These are phyloP conservation scores for Calocybe gangraenosa DNA, from an alignment of 768 basidiomycete genomes.

Conservation along the genomic window DNA sequence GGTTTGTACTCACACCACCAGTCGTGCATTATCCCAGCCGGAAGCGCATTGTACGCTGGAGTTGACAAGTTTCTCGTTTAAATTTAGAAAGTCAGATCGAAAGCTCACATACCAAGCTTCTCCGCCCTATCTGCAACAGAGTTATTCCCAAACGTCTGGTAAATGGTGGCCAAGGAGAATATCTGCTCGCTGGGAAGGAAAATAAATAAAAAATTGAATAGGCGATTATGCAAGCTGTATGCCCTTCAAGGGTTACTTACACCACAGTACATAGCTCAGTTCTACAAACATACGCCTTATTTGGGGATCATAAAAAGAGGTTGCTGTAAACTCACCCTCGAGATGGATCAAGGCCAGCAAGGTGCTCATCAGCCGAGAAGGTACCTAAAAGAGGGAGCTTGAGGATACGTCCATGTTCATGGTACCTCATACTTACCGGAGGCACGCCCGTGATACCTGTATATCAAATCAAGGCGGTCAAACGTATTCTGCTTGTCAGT, in stretches of 20 bases:
- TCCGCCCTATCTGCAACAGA: conserved; percentile 37
- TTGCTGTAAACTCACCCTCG: conserved; percentile 26
- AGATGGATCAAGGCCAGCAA: conserved; percentile 37
- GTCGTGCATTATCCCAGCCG: conserved; percentile 34
- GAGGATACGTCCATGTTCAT: neutral
- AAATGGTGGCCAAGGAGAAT: conserved; percentile 37
- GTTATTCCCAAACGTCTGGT: conserved; percentile 38
- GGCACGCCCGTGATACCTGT: conserved; percentile 34
- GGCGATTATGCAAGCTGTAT: neutral
- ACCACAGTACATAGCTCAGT: conserved; percentile 36
- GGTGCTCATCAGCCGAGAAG: conserved; percentile 38
- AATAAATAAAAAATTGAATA: neutral
- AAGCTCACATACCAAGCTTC: conserved; percentile 27
- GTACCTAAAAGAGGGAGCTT: conserved; percentile 22
- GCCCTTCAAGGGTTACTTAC: conserved; percentile 19
- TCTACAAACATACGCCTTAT: neutral
- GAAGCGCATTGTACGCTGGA: conserved; percentile 37
- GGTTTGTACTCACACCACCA: conserved; percentile 27
- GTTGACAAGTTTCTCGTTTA: neutral
- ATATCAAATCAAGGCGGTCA: conserved; percentile 34
- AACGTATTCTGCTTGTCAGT: conserved; percentile 35
- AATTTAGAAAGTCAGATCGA: too few relatives aligned
- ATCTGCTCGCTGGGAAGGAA: conserved; percentile 32
- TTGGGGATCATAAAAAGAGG: neutral
- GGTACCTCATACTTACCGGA: conserved; percentile 19